These are phyloP conservation scores for Dactylonectria macrodidyma DNA, from an alignment of 2,329 filamentous ascomycete species.

Conservation along the genomic window DNA sequence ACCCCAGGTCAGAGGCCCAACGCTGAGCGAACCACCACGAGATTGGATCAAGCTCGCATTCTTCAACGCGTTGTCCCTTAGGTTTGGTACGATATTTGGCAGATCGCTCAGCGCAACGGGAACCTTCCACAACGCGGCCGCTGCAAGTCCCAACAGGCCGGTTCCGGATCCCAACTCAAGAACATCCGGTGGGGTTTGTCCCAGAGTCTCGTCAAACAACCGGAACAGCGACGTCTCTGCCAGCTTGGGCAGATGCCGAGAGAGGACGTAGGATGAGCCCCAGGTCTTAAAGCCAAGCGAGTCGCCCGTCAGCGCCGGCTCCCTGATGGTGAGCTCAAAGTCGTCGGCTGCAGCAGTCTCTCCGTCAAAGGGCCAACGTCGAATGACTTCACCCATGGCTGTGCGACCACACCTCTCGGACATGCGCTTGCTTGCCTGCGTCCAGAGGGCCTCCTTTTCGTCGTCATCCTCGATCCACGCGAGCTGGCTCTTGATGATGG, in stretches of 20 bases:
- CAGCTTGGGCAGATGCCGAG: slow-evolving; percentile 75
- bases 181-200: slow-evolving; percentile 54
- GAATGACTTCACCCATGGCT: slow-evolving; percentile 71
- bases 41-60: slow-evolving; percentile 72
- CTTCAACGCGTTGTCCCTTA: slow-evolving; percentile 78
- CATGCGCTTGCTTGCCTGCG: slow-evolving; percentile 82
- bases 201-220: slow-evolving; percentile 57
- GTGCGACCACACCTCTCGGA: slow-evolving; percentile 87
- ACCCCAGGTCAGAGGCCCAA: slow-evolving; percentile 83
- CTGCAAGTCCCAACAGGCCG: slow-evolving; percentile 89
- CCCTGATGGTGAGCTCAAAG: slow-evolving; percentile 81
- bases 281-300: slow-evolving; percentile 95
- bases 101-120: slow-evolving; percentile 86
- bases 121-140: slow-evolving; percentile 78
- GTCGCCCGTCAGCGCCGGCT: slow-evolving; percentile 90
- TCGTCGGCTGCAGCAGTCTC: slow-evolving; percentile 49
- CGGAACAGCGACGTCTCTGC: slow-evolving; percentile 61
- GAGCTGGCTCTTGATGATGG: slow-evolving; percentile 77
- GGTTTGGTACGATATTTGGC: slow-evolving; percentile 85
- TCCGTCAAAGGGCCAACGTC: slow-evolving; percentile 66
- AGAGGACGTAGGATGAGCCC: slow-evolving; percentile 90
- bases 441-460: slow-evolving; percentile 80
- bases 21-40: slow-evolving; percentile 70
- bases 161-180: slow-evolving; percentile 93
- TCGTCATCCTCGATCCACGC: slow-evolving; percentile 79